Evolutionary conservation across 495 filamentous ascomycete species (phyloP), one percentile per base, ranked within the genome.

Genomic region (Lichina pygmaea): DNA sequence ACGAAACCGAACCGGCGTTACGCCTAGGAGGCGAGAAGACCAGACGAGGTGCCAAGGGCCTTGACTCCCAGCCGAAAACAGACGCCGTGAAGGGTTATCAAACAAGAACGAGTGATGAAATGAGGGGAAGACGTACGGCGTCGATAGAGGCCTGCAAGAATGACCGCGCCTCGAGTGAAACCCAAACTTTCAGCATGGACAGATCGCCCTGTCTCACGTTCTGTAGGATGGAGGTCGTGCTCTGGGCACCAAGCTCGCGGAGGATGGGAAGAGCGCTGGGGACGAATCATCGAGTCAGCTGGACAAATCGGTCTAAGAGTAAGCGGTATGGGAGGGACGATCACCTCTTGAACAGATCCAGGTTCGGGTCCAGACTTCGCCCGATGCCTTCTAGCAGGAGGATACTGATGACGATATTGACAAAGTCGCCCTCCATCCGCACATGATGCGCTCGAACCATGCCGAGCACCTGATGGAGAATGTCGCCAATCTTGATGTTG

Each of bases 381-480:
- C 91, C 91, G 49, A 99, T 95, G 0, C 91, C 91, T 55, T 99
- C 91, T 2, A 99, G 65, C 2, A 99, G 65, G 36, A 99, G 65
- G 43, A 94, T 93, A 33, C 79, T 86, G 45, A 99, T 80, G 13
- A 99, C 86, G 3, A 99, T 89, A 54, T 99, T 99, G 46, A 95
- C 86, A 58, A 94, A 99, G 55, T 99, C 91, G 2, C 91, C 91
- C 54, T 95, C 91, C 33, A 99, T 70, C 8, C 91, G 70, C 2
- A 99, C 91, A 54, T 99, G 91, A 55, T 99, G 86, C 12, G 65
- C 63, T 32, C 91, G 73, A 41, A 99, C 91, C 86, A 99, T 95
- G 38, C 64, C 65, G 30, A 99, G 62, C 7, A 95, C 86, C 48
- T 93, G 71, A 50, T 82, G 82, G 11, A 99, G 59, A 30, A 99